Evolutionary conservation across 2,329 filamentous ascomycete species (phyloP).

Genomic region (Chrysoporthe puriensis): DNA sequence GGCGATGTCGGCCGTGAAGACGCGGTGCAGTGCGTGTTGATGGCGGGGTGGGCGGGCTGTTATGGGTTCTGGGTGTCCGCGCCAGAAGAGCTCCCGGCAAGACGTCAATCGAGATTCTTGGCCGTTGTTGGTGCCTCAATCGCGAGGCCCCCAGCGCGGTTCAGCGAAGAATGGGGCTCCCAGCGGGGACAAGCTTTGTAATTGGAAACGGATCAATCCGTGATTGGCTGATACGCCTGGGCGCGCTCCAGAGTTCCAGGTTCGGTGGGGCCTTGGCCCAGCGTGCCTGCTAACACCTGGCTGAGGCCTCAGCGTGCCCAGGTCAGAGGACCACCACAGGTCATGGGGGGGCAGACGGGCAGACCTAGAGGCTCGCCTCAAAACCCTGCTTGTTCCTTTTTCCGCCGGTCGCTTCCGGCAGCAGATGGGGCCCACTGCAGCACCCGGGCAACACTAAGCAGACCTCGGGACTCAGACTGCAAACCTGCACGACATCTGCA

Average conservation of each 20-base stretch:
- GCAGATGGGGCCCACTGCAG: slow-evolving; percentile 2
- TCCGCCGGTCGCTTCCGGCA: slow-evolving; percentile 10
- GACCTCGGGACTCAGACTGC: slow-evolving; percentile 11
- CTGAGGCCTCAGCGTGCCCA: background rate
- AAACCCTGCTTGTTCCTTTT: slow-evolving; percentile 12
- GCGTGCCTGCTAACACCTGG: background rate
- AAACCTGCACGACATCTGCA: slow-evolving; percentile 11
- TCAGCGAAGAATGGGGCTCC: slow-evolving; percentile 4
- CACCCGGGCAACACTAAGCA: background rate
- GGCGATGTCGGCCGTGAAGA: background rate
- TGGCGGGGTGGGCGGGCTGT: background rate
- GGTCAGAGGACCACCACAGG: background rate
- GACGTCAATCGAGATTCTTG: slow-evolving; percentile 12
- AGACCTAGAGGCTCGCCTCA: background rate
- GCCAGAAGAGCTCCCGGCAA: slow-evolving; percentile 7
- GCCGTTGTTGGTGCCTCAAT: slow-evolving; percentile 27
- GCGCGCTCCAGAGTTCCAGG: background rate
- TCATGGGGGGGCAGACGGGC: background rate
- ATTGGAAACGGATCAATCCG: slow-evolving; percentile 23
- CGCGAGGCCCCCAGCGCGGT: slow-evolving; percentile 19
- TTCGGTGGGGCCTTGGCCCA: too few species aligned
- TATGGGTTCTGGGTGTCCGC: background rate
- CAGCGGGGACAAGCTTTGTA: slow-evolving; percentile 10
- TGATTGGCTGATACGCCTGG: slow-evolving; percentile 13
- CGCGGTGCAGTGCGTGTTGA: background rate